Evolutionary conservation across 2,329 filamentous ascomycete genomes (phyloP), one percentile per base, ranked within the genome.

Genomic region (Helminthosporium solani): DNA sequence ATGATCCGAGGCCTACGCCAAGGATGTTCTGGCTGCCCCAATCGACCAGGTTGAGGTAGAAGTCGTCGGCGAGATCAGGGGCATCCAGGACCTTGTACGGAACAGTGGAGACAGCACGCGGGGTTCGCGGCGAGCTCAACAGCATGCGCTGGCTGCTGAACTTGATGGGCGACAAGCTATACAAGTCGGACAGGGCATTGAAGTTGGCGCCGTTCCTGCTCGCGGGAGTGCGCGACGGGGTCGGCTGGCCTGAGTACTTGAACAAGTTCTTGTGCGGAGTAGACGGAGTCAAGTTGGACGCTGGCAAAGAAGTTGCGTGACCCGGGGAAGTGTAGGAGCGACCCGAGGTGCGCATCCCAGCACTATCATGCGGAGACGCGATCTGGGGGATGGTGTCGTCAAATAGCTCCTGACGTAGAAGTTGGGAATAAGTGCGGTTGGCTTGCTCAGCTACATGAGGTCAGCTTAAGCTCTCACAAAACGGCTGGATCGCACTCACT

Each of bases 201-300:
- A 97, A 74, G 60, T 96, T 96, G 3, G 89, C 86, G 14, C 88
- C 88, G 75, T 94, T 86, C 44, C 90, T 83, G 61, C 87, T 92
- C 64, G 91, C 88, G 1, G 92, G 91, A 2, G 94, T 96, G 71
- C 89, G 86, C 9, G 88, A 89, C 2, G 90, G 91, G 3, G 91
- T 96, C 1, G 86, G 88, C 58, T 95, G 89, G n/a, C 87, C 87
- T 16, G 63, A 86, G 68, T 95, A 96, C 20, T 87, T 89, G 67
- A 99, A 97, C 31, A 99, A 82, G 57, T 99, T 99, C 74, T 96
- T 97, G 71, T 96, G 90, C 8, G 94, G 94, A 3, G 94, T 99
- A 1, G 92, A 95, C 0, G 94, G 94, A 0, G 92, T 96, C 47
- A 94, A 78, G 46, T 83, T 78, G 21, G 80, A 85, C 1, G 86